Evolutionary conservation across 345 rosid species (phyloP), one percentile per base, ranked within the genome.

Genomic region (Kernera saxatilis): DNA sequence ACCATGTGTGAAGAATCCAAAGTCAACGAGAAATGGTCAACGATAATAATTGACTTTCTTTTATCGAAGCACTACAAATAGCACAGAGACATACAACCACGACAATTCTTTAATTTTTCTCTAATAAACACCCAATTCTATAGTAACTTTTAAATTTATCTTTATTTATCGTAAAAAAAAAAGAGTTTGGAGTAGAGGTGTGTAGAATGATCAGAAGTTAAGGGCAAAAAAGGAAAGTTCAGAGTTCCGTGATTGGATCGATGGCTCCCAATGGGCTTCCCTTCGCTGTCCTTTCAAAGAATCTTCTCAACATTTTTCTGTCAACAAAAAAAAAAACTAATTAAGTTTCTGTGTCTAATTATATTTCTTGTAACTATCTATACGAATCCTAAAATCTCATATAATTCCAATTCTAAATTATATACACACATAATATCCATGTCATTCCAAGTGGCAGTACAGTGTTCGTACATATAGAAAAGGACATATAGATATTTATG

Each of bases 231-330:
- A 0, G 19, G 15, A 43, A 33, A 5, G n/a, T 0, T 17, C 43
- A 8, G 41, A 44, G 39, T 18, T 22, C 35, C 43, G 43, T 73
- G 77, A 65, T 55, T 65, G 77, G 71, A 65, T 73, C 57, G 33
- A 19, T 65, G 57, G 66, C 66, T 73, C 56, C 26, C 33, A 45
- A 36, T 73, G 39, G 71, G 50, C 13, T 48, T 64, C 26, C 46
- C 23, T 55, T 55, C 40, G 44, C 26, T 46, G 66, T 55, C 66
- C 45, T 55, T 55, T 55, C 43, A 37, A 37, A 73, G 58, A 64
- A 73, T 64, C 71, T 73, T 27, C 57, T 33, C 32, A 1, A 17
- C 15, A 62, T 41, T 71, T 50, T 7, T 62, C 12, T 53, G 15
- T 72, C 44, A 51, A 60, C 51, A 8, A 35, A 13, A 50, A 13